Base-by-base conservation (phyloP, 2,329 filamentous ascomycete genomes). In the Simplicillium aogashimaense region DNA sequence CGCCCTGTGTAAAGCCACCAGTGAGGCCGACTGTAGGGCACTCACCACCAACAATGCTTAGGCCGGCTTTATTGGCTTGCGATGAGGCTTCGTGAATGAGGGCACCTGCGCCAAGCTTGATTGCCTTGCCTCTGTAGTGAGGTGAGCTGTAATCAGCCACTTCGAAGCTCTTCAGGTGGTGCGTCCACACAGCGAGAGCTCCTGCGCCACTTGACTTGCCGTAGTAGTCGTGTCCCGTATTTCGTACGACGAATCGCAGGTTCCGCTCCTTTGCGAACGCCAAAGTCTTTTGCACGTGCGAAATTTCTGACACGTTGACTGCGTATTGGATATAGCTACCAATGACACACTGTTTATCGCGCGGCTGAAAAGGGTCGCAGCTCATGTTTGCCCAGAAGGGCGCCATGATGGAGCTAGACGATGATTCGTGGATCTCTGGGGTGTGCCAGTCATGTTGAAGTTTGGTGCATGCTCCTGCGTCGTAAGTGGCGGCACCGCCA, bases 1-100 rank as follows among this genome's bases (percentile, higher is more conserved):
- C 76, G 8, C 74, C 74, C 53, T 76, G 71, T 3, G 60, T 66
- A 47, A 71, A 80, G 2, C 75, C 74, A 18, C 75, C 76, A 0
- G 69, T 67, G 7, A 74, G 49, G 2, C 74, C 74, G 5, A 79
- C 45, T 5, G 65, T 67, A 2, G 64, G 57, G 42, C 66, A 71
- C 34, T 67, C 62, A 3, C 70, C 71, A 5, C 58, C 62, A 3
- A 73, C 57, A 3, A 69, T 57, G 7, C 59, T 50, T 1, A 70
- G 43, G 17, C 65, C 59, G 34, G 54, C 17, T 2, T 49, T 45
- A 25, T 62, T 43, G 1, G 68, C 66, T 4, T 57, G 54, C 13
- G 49, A 47, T 33, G 67, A 55, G 0, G 62, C 63, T 35, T 76
- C 69, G 10, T 53, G 56, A 0, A 54, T 67, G 38, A 63, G 58